Evolutionary conservation across 768 basidiomycete genomes (phyloP).

Genomic region (Dendrothele bispora): DNA sequence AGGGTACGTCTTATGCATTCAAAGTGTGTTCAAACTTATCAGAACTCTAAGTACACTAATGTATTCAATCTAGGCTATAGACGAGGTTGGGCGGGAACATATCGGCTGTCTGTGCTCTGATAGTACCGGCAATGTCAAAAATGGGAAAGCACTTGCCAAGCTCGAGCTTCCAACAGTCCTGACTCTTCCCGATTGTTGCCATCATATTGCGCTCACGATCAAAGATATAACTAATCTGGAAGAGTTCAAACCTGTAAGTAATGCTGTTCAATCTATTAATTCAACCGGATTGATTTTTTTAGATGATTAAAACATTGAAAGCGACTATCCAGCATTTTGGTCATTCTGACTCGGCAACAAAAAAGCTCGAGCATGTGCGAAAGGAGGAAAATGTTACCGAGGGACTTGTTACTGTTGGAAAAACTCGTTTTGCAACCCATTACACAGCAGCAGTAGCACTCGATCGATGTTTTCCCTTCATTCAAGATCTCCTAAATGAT

Average conservation of each 20-base stretch:
- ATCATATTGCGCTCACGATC: background rate
- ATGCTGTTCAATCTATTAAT: too few relatives aligned
- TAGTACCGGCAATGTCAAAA: background rate
- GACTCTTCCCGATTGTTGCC: background rate
- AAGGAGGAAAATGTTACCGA: background rate
- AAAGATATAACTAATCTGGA: background rate
- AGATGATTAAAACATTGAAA: background rate
- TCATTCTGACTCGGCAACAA: background rate
- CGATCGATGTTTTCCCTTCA: background rate
- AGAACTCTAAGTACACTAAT: too few relatives aligned
- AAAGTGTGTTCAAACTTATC: too few relatives aligned
- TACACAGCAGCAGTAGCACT: background rate
- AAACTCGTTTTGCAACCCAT: slow-evolving; percentile 4
- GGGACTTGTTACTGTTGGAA: background rate
- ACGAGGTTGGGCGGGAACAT: background rate
- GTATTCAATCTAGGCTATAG: background rate
- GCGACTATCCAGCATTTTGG: background rate
- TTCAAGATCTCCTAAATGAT: background rate
- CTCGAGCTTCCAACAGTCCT: background rate
- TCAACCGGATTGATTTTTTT: background rate
- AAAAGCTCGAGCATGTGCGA: background rate
- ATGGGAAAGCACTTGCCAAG: background rate
- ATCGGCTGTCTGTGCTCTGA: background rate
- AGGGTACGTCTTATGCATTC: too few relatives aligned
- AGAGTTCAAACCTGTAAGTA: background rate